Evolutionary conservation across 257 asterid genomes (phyloP).

Genomic region (Capsicum baccatum): DNA sequence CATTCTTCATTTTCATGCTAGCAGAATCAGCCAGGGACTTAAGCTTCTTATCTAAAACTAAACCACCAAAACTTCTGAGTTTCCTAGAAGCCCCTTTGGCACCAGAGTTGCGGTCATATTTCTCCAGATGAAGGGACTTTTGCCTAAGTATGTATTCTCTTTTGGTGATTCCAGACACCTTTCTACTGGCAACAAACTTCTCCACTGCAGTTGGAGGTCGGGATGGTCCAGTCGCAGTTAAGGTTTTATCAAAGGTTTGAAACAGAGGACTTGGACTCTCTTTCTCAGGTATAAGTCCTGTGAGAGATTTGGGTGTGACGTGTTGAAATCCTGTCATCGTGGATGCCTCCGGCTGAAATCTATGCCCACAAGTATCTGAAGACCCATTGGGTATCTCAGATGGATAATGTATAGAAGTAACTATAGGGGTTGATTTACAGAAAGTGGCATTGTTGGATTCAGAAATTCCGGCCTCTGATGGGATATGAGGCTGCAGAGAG

Average conservation of each 20-base stretch:
- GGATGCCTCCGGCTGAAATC: conserved; percentile 56
- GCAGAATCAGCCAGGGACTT: conserved; percentile 67
- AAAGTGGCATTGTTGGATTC: conserved; percentile 49
- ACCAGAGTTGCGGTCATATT: conserved; percentile 63
- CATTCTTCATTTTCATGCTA: conserved; percentile 52
- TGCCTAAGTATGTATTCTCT: conserved; percentile 75
- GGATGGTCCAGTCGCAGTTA: conserved; percentile 55
- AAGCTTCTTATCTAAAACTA: conserved; percentile 75
- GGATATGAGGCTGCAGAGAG: conserved; percentile 45
- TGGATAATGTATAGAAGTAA: conserved; percentile 47
- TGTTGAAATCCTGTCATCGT: conserved; percentile 35
- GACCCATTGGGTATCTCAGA: conserved; percentile 42
- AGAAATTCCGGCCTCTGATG: conserved; percentile 47
- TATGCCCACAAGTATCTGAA: conserved; percentile 45
- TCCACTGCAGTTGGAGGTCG: conserved; percentile 52
- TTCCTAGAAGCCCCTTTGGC: conserved; percentile 70
- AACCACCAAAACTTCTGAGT: conserved; percentile 61
- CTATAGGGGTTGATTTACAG: conserved; percentile 49
- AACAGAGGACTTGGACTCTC: conserved; percentile 45
- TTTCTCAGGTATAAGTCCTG: conserved; percentile 49
- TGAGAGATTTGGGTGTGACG: conserved; percentile 44
- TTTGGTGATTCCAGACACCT: conserved; percentile 71
- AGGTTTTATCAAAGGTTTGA: conserved; percentile 49
- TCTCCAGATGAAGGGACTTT: conserved; percentile 72
- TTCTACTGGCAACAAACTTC: conserved; percentile 64